Evolutionary conservation across 257 asterid genomes (phyloP), one percentile per base, ranked within the genome.

Genomic region (Primulina eburnea): DNA sequence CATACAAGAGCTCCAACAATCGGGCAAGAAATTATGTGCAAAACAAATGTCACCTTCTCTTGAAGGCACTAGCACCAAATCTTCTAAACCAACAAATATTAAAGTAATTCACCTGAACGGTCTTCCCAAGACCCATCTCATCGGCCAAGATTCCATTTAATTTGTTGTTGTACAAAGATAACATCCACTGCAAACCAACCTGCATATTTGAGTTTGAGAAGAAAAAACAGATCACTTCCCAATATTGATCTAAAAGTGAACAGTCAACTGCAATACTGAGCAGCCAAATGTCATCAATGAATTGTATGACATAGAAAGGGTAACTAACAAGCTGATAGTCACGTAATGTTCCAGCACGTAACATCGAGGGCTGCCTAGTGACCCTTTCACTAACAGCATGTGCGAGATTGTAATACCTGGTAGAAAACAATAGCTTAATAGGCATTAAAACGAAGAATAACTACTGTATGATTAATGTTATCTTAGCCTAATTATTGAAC

Each of bases 141-240:
- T 94, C 99, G 47, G 99, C 99, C 89, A 94, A 90, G 73, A 94
- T 94, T 71, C 99, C 99, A 82, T 94, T 94, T 67, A 94, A 78
- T 77, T 94, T 94, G 82, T 94, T 94, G 76, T 94, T 94, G 77
- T 92, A 94, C 81, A 94, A 84, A 60, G 99, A 94, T 61, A 94
- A 88, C 99, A 94, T 94, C 99, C 99, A 94, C 87, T 94, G 99
- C 87, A 94, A 83, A 68, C 99, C 99, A 64, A 94, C 99, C 99
- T 94, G 88, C 84, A 85, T 60, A 72, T 65, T 77, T 74, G 61
- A 64, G 77, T 69, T 18, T 64, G 37, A 12, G 24, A 32, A 71
- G 10, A 35, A 11, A 29, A 16, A 47, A 64, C 21, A 71, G 69
- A 76, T 68, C 61, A 59, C 55, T 60, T 62, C 30, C 53, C 55